Base-by-base conservation (phyloP, 176 grass and related monocot species). In the Phoenix roebelenii region DNA sequence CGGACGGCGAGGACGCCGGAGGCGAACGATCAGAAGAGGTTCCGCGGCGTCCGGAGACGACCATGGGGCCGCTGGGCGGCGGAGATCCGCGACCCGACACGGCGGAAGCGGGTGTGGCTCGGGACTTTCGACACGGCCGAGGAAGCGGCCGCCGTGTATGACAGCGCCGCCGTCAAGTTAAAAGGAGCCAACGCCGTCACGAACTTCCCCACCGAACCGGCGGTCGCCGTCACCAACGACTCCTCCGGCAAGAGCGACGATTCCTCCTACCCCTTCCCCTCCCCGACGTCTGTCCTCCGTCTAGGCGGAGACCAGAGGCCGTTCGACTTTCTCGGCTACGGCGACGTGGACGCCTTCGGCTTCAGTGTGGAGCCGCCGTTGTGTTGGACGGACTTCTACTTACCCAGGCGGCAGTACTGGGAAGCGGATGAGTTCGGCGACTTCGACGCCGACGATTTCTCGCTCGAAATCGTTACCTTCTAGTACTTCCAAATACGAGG, bases 121-220 rank as follows among this genome's bases (percentile, higher is more conserved):
- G 72, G 72, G 52, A 74, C 72, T 7, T 74, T 74, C 72, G 61
- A 74, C 61, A 74, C 76, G 15, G 70, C 70, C 2, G 80, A 88
- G 86, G 82, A 85, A 53, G 86, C 86, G 10, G 86, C 86, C 57
- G 80, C 74, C 15, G 85, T 74, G 3, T 89, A 89, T 61, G 80
- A 89, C 70, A 30, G 64, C 57, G 80, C 77, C n/a, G 85, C 80
- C 44, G 23, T 89, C 10, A 70, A 68, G 23, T 66, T 89, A 48
- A 84, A 80, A 69, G 77, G 77, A 6, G 52, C 73, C 18, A 50
- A 18, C n/a, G 85, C 74, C 49, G 73, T 89, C 64, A 77, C 60
- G 30, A 84, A 67, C 57, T 78, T 77, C 69, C 62, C 7, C 10
- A 7, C 54, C 9, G 5, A 15, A 59, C 49, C n/a, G 19, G 2